Base-by-base conservation (phyloP, 2,329 filamentous ascomycete species). In the Furcasterigmium furcatum region DNA sequence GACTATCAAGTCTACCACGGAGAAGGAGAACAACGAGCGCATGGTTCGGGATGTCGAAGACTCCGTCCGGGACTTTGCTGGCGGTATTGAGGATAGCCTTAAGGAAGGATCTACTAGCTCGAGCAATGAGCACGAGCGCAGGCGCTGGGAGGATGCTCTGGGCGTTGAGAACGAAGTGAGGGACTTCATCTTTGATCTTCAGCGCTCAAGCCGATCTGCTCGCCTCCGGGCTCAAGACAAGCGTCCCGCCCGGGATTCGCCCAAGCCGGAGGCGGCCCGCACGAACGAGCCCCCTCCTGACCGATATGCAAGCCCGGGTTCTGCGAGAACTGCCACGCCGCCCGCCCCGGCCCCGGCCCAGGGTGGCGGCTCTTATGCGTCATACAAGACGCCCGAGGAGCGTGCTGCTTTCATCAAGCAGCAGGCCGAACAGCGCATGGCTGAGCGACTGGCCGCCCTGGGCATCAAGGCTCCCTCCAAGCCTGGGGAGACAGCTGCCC, bases 21-120 rank as follows among this genome's bases (percentile, higher is more conserved):
- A 99, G 60, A 88, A 88, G 57, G 92, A 97, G 62, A 88, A 89
- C 57, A 96, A 97, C 57, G 94, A 99, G 66, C 84, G 87, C 46
- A 96, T 99, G 92, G 92, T 96, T 20, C 84, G 84, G 44, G 94
- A 99, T 66, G 92, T 99, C 2, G 94, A 99, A 62, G 94, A 97
- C 36, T 96, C 91, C 58, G 91, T 97, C 38, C 85, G 85, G 22
- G 91, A 95, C 45, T 96, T 96, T 61, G 82, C 88, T 42, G 83
- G 79, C 38, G 84, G 89, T 51, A 82, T 99, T 41, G 91, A 97
- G 62, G 87, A 94, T 55, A 91, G 75, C 58, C 79, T 99, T 21
- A 94, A 94, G 61, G 89, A 95, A 46, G 88, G 85, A 35, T 80
- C 76, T 35, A 81, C 87, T 50, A 87, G 85, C 56, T 85, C 84